Percentiles rank a stretch among this genome's conserved stretches.
Conservation (phyloP, 2,329 filamentous ascomycete genomes). For the Aspergillus terreus region DNA sequence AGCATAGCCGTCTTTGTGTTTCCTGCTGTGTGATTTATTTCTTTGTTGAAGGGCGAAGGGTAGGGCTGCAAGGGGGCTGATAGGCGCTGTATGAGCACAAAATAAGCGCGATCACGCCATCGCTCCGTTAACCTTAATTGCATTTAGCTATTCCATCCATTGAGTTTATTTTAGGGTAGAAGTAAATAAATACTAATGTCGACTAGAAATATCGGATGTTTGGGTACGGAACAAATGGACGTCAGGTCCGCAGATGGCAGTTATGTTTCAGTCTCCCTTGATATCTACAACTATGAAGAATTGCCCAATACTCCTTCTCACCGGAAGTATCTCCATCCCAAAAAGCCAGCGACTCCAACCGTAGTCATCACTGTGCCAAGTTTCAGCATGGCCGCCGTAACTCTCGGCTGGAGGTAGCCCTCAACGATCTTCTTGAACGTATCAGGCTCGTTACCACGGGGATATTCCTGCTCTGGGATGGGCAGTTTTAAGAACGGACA, state of each 20-base stretch:
- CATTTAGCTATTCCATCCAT: not conserved
- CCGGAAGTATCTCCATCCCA: conserved; percentile 3
- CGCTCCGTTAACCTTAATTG: not conserved
- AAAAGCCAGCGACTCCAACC: conserved; percentile 12
- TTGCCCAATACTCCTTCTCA: not conserved
- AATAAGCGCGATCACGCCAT: not conserved
- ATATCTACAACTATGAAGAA: not conserved
- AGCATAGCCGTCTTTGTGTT: too few relatives aligned
- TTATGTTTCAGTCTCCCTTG: too few relatives aligned
- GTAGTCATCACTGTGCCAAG: conserved; percentile 9
- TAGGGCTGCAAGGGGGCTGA: not conserved
- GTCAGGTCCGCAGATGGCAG: too few relatives aligned
- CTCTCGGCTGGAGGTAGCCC: conserved; percentile 9
- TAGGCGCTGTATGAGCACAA: not conserved
- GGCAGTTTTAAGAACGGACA: conserved; percentile 20
- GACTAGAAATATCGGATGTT: too few relatives aligned
- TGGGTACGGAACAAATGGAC: too few relatives aligned
- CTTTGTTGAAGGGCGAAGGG: too few relatives aligned
- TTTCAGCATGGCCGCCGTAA: conserved; percentile 11
- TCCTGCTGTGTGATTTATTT: too few relatives aligned
- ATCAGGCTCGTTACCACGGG: conserved; percentile 18
- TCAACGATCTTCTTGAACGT: conserved; percentile 15
- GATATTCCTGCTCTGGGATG: conserved; percentile 18
- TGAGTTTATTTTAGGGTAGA: too few relatives aligned
- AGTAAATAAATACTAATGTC: too few relatives aligned